These are phyloP conservation scores for Fraxinus nigra DNA, from an alignment of 305 asterid genomes.

Conservation along the genomic window DNA sequence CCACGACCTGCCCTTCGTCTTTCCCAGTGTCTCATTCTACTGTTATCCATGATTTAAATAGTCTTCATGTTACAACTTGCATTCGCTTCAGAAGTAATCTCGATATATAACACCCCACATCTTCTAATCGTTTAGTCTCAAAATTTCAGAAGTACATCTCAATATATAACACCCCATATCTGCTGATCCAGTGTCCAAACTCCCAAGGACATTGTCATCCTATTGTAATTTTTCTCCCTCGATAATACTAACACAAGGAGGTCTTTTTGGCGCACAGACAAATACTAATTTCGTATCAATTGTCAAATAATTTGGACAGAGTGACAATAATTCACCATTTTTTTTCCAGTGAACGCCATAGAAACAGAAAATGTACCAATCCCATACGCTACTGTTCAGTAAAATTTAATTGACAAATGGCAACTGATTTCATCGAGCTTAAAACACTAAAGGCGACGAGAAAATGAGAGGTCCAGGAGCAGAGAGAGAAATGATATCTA, in stretches of 20 bases:
- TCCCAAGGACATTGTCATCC: background rate
- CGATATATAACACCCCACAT: background rate
- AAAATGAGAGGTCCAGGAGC: background rate
- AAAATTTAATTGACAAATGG: background rate
- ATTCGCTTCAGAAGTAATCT: background rate
- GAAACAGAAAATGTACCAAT: background rate
- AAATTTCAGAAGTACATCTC: background rate
- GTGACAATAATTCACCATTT: background rate
- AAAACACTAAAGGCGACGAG: background rate
- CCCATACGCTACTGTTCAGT: background rate
- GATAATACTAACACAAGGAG: background rate
- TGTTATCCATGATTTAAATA: background rate
- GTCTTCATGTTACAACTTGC: background rate
- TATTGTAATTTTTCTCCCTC: background rate
- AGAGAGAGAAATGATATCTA: background rate
- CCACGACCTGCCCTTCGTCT: background rate
- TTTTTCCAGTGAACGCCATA: background rate
- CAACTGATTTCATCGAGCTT: background rate
- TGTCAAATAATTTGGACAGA: background rate
- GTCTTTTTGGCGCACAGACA: background rate
- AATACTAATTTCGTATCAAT: background rate
- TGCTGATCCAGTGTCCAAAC: background rate
- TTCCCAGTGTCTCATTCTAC: background rate
- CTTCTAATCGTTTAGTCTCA: background rate
- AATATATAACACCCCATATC: background rate